These are phyloP conservation scores for Diutina scorzettiae DNA, from an alignment of 1,139 yeast species.

Conservation along the genomic window DNA sequence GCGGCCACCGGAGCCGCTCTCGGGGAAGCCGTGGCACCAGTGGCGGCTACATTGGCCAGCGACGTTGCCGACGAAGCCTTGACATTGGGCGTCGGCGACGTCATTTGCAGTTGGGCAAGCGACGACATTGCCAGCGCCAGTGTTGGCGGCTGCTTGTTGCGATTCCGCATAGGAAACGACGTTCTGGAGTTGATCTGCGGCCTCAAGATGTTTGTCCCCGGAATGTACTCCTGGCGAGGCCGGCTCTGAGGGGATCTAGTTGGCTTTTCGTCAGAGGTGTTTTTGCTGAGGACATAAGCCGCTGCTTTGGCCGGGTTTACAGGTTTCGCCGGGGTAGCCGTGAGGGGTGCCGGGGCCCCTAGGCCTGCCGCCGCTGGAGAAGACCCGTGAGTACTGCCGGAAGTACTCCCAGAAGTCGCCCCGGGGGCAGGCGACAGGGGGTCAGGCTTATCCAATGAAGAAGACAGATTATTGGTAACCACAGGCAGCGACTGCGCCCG, in stretches of 20 bases:
- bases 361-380: too few relatives aligned
- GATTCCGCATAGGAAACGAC: conserved; percentile 1
- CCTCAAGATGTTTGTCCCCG: conserved; percentile 47
- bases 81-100: too few relatives aligned
- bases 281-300: conserved; percentile 28
- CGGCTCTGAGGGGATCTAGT: conserved; percentile 7
- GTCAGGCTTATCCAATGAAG: neutral
- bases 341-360: neutral
- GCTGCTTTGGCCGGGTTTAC: conserved; percentile 34
- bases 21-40: neutral
- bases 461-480: neutral
- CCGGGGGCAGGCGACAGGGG: too few relatives aligned
- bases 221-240: conserved; percentile 29
- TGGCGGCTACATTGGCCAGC: neutral
- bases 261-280: conserved; percentile 10
- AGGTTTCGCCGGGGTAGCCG: neutral
- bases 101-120: neutral
- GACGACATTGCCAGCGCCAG: conserved; percentile 2
- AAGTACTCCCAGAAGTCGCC: too few relatives aligned
- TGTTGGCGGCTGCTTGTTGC: neutral
- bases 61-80: neutral
- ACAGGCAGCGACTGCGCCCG: neutral
- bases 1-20: neutral
- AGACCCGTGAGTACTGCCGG: neutral
- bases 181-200: conserved; percentile 32